phyloP scores from a whole-genome alignment of 2,329 filamentous ascomycete species.

The Trichoderma guizhouense region DNA sequence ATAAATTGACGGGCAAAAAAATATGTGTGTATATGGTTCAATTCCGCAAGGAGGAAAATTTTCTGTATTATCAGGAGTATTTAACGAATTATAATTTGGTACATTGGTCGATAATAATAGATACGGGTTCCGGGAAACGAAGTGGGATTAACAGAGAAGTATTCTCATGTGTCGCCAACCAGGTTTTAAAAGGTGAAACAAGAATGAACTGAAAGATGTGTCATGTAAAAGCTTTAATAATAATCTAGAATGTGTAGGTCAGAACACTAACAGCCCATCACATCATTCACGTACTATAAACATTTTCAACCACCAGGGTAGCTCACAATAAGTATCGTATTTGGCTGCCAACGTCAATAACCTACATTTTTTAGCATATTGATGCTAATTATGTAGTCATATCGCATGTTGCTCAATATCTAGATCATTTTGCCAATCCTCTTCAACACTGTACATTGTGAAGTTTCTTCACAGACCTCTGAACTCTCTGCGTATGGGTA shows the following conservation, averaged over 20 bases:
- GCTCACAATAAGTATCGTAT: too few relatives aligned
- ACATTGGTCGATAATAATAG: neutral
- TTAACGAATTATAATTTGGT: neutral
- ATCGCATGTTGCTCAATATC: too few relatives aligned
- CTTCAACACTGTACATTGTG: too few relatives aligned
- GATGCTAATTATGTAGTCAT: too few relatives aligned
- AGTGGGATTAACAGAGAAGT: neutral
- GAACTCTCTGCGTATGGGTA: too few relatives aligned
- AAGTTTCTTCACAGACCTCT: too few relatives aligned
- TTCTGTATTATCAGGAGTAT: neutral
- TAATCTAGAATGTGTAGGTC: fast-evolving
- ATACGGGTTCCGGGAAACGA: neutral
- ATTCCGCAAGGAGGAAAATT: neutral
- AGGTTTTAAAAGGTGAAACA: neutral
- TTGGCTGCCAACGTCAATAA: too few relatives aligned
- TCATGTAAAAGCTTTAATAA: neutral
- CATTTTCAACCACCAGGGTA: too few relatives aligned
- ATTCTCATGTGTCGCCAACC: neutral
- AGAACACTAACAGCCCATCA: too few relatives aligned
- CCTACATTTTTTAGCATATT: too few relatives aligned
- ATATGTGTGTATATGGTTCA: neutral
- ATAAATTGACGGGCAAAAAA: neutral
- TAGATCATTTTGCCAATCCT: too few relatives aligned
- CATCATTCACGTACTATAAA: too few relatives aligned
- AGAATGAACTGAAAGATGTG: neutral